phyloP scores from a whole-genome alignment of 1,284 basidiomycete genomes.

The Leccinum glutinopallens region DNA sequence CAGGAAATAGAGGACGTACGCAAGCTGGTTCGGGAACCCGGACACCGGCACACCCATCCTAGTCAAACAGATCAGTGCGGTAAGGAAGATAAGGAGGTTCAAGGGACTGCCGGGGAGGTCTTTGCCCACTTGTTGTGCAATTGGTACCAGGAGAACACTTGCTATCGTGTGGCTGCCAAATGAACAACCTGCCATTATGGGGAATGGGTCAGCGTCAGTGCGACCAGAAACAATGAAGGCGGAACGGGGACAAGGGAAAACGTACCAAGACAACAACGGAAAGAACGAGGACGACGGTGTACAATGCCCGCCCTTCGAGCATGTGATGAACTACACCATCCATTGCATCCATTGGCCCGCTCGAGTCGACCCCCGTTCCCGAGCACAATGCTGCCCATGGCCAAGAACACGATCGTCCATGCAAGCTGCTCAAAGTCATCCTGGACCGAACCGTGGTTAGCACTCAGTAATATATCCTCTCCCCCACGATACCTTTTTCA shows the following conservation, averaged over 20 bases:
- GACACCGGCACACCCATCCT: neutral
- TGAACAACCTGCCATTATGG: too few relatives aligned
- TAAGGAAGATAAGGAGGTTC: slow-evolving; percentile 86
- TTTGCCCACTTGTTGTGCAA: slow-evolving; percentile 71
- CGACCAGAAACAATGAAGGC: slow-evolving; percentile 44
- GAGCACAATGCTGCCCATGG: too few relatives aligned
- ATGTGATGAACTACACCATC: slow-evolving; percentile 67
- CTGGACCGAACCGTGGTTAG: too few relatives aligned
- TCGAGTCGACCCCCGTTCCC: slow-evolving; percentile 61
- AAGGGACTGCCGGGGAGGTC: slow-evolving; percentile 53
- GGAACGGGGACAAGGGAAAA: slow-evolving; percentile 11
- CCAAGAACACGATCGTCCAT: too few relatives aligned
- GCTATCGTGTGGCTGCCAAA: slow-evolving; percentile 91
- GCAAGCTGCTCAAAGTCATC: too few relatives aligned
- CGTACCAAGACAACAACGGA: slow-evolving; percentile 86
- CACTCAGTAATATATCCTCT: too few relatives aligned
- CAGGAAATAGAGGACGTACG: slow-evolving; percentile 54
- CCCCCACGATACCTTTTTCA: too few relatives aligned
- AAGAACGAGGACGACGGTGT: slow-evolving; percentile 84
- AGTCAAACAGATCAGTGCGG: neutral
- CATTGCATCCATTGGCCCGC: slow-evolving; percentile 85
- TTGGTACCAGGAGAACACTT: slow-evolving; percentile 92
- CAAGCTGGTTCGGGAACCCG: slow-evolving; percentile 86
- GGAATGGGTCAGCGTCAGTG: too few relatives aligned
- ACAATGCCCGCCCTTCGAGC: slow-evolving; percentile 74